phyloP scores from a whole-genome alignment of 1,139 yeast species.

The Entelexis sorbosivorans region DNA sequence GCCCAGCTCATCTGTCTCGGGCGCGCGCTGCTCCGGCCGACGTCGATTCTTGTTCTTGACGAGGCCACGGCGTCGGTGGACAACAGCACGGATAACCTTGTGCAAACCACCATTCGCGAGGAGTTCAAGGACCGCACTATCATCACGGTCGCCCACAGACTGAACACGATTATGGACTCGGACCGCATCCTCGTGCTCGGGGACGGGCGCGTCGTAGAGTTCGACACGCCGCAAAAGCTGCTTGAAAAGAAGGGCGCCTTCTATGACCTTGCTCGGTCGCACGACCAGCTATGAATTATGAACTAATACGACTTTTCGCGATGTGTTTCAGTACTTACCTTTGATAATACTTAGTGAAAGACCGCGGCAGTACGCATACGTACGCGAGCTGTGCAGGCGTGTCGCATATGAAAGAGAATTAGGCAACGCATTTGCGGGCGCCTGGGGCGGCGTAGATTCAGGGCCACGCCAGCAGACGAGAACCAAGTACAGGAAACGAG shows the following conservation, averaged over 20 bases:
- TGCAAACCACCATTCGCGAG: conserved; percentile 60
- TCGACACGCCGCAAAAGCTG: conserved; percentile 49
- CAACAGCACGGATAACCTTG: conserved; percentile 61
- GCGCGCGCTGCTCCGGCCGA: conserved; percentile 52
- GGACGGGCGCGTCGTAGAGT: conserved; percentile 55
- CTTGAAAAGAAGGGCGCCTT: conserved; percentile 39
- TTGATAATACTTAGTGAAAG: too few relatives aligned
- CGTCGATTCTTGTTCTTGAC: conserved; percentile 57
- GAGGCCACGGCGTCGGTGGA: conserved; percentile 87
- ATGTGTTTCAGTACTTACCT: background rate
- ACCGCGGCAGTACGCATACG: too few relatives aligned
- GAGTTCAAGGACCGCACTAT: conserved; percentile 60
- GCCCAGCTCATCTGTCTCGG: conserved; percentile 67
- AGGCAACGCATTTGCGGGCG: too few relatives aligned
- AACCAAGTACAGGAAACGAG: too few relatives aligned
- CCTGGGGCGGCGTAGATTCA: too few relatives aligned
- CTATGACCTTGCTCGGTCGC: conserved; percentile 26
- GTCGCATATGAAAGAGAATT: too few relatives aligned
- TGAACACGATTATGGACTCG: conserved; percentile 72
- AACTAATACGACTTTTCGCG: background rate
- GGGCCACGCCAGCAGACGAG: too few relatives aligned
- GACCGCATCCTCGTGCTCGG: conserved; percentile 63
- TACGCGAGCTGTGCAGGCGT: too few relatives aligned
- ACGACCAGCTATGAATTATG: background rate
- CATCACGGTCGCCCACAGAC: conserved; percentile 69